Conservation (phyloP, 225 moss, liverwort and hornwort species). For the Takakia lepidozioides region DNA sequence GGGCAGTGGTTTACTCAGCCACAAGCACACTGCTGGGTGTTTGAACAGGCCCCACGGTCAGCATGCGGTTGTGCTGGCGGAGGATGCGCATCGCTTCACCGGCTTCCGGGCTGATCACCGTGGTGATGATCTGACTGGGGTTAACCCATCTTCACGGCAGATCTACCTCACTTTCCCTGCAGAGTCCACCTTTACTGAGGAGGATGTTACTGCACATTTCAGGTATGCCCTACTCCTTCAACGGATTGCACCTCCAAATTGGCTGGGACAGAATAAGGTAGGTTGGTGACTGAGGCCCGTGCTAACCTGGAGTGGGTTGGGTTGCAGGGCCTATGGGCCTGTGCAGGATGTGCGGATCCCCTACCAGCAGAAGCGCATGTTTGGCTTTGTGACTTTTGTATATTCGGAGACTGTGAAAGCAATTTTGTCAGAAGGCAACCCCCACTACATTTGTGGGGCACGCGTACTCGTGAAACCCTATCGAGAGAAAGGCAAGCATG, state of each 20-base stretch:
- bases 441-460: constrained; percentile 96
- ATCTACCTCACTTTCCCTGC: constrained; percentile 98
- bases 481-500: constrained; percentile 98
- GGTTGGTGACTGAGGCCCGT: no score
- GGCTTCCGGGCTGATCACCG: constrained; percentile 84
- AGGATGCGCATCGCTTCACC: constrained; percentile 99
- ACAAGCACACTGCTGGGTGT: constrained; percentile 99
- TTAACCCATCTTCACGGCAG: constrained; percentile 96
- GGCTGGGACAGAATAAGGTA: no score
- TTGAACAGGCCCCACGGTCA: constrained; percentile 99
- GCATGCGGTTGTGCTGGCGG: constrained; percentile 99
- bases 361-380: constrained; percentile 98
- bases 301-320: no score
- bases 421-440: constrained; percentile 96
- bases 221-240: constrained; percentile 24
- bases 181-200: constrained; percentile 93
- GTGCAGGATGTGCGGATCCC: constrained; percentile 97
- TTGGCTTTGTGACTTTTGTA: constrained; percentile 97
- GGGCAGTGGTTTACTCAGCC: constrained; percentile 99
- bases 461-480: constrained; percentile 97
- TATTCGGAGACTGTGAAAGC: constrained; percentile 99
- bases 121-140: constrained; percentile 90
- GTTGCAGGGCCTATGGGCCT: constrained; percentile 85
- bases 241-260: background rate
- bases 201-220: constrained; percentile 95